Percentiles rank a stretch among this genome's conserved stretches.
Conservation (phyloP, 768 basidiomycete genomes). For the Tulasnella sp. region DNA sequence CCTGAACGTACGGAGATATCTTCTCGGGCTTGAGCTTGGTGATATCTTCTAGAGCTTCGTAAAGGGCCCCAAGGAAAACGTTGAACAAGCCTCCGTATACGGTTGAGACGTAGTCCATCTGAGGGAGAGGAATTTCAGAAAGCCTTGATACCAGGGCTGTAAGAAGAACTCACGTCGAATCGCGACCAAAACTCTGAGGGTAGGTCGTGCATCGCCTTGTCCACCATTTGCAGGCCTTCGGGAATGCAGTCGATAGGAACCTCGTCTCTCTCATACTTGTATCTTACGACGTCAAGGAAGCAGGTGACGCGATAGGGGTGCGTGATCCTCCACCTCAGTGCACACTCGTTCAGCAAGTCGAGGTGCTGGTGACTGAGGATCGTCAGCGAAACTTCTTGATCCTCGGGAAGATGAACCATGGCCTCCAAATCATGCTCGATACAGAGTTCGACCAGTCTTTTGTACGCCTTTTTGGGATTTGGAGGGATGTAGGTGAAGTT, state of each 20-base stretch:
- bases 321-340: conserved; percentile 78
- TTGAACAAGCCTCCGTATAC: conserved; percentile 71
- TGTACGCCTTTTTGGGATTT: conserved; percentile 76
- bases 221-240: conserved; percentile 68
- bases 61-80: conserved; percentile 72
- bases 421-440: conserved; percentile 76
- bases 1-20: conserved; percentile 47
- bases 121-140: neutral
- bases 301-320: conserved; percentile 64
- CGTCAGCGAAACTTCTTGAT: conserved; percentile 89
- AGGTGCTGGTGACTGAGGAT: conserved; percentile 73
- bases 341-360: conserved; percentile 78
- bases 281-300: conserved; percentile 77
- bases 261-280: conserved; percentile 77
- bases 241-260: conserved; percentile 92
- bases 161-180: conserved; percentile 55
- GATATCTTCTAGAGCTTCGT: conserved; percentile 69
- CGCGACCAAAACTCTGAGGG: conserved; percentile 66
- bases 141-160: neutral
- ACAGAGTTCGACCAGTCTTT: conserved; percentile 70
- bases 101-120: conserved; percentile 59
- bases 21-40: conserved; percentile 64
- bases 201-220: conserved; percentile 57
- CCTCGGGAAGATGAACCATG: conserved; percentile 55
- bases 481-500: conserved; percentile 89